Percentiles rank a stretch among this genome's conserved stretches.
phyloP scores from a whole-genome alignment of 768 basidiomycete genomes.

The Agrocybe pediades region DNA sequence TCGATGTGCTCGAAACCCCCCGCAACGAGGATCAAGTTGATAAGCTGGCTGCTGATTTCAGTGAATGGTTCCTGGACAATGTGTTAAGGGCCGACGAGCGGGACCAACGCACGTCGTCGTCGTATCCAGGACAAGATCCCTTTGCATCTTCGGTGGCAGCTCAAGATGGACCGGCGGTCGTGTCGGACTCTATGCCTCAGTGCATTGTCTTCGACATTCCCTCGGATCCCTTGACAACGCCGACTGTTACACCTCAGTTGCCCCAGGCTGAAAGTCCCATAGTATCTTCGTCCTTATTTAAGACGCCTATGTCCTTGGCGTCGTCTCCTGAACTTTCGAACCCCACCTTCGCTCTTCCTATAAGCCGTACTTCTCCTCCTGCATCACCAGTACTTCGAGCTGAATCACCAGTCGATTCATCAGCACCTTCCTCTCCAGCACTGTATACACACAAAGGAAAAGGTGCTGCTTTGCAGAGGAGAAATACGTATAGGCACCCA shows the following conservation, averaged over 20 bases:
- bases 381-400: too few species aligned
- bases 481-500: slow-evolving; percentile 17
- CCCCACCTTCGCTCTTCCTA: neutral
- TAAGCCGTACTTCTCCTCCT: neutral
- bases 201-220: neutral
- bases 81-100: neutral
- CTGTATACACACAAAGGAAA: neutral
- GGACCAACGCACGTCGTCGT: neutral
- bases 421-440: neutral
- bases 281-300: too few species aligned
- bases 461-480: neutral
- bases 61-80: neutral
- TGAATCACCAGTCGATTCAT: neutral
- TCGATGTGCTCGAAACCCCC: neutral
- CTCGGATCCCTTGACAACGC: neutral
- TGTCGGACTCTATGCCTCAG: neutral
- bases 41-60: neutral
- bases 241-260: neutral
- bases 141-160: neutral
- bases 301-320: too few species aligned
- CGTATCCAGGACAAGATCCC: neutral
- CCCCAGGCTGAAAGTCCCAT: neutral
- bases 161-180: neutral
- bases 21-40: neutral
- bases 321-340: neutral